Percentiles rank a stretch among this genome's conserved stretches.
These are phyloP conservation scores for Arthrobotrys musiformis DNA, from an alignment of 2,329 filamentous ascomycete species.

Conservation along the genomic window DNA sequence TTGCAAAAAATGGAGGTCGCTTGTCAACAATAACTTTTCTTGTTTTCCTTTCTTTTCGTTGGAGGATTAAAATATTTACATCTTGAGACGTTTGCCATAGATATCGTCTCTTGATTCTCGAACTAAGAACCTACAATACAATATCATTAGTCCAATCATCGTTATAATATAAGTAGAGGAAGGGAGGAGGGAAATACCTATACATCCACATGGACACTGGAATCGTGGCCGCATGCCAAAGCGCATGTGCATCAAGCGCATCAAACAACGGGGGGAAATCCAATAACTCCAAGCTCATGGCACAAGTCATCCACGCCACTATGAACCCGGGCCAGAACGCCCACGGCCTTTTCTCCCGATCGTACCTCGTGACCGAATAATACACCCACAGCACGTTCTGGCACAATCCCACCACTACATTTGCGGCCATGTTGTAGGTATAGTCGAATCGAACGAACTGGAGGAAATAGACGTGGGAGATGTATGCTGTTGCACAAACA, in stretches of 20 bases:
- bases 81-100: slow-evolving; percentile 51
- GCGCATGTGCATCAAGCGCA: slow-evolving; percentile 87
- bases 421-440: slow-evolving; percentile 97
- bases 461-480: slow-evolving; percentile 82
- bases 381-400: slow-evolving; percentile 87
- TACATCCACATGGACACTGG: slow-evolving; percentile 91
- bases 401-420: slow-evolving; percentile 81
- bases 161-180: neutral
- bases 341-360: slow-evolving; percentile 77
- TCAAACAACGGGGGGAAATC: slow-evolving; percentile 89
- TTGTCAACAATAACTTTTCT: neutral
- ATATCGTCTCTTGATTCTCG: slow-evolving; percentile 48
- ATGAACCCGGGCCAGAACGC: slow-evolving; percentile 88
- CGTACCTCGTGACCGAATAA: slow-evolving; percentile 81
- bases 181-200: slow-evolving; percentile 16
- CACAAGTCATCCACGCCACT: slow-evolving; percentile 88
- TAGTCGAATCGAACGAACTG: slow-evolving; percentile 92
- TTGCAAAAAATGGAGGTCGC: neutral
- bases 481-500: slow-evolving; percentile 77
- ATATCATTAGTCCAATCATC: neutral
- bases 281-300: slow-evolving; percentile 94
- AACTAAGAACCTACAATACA: slow-evolving; percentile 30
- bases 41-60: neutral
- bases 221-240: slow-evolving; percentile 97
- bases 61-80: slow-evolving; percentile 27